A percentile compares a stretch with the other conserved stretches of the same genome.
These are phyloP conservation scores for Diddensiella santjacobensis DNA, from an alignment of 805 yeast genomes.

Conservation along the genomic window DNA sequence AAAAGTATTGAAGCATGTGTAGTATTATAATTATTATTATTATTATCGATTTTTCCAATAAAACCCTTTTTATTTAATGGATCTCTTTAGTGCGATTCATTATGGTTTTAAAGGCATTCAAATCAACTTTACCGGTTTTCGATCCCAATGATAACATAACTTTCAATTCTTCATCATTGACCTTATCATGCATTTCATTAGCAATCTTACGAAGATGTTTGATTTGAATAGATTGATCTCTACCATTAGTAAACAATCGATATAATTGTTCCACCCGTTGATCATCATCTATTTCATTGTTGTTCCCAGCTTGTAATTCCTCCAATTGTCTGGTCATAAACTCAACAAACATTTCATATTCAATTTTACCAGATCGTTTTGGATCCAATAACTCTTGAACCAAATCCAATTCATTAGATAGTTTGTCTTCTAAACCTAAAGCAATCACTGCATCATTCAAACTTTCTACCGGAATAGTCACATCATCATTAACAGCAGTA, in stretches of 20 bases:
- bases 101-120: conserved; percentile 26
- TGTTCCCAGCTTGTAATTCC: background rate
- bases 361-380: conserved; percentile 26
- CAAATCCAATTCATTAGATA: conserved; percentile 16
- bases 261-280: conserved; percentile 15
- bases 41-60: background rate
- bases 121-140: conserved; percentile 12
- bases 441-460: conserved; percentile 28
- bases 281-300: conserved; percentile 6
- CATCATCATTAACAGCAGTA: conserved; percentile 20
- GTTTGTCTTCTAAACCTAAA: conserved; percentile 25
- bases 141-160: conserved; percentile 30
- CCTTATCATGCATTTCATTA: conserved; percentile 26
- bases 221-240: conserved; percentile 24
- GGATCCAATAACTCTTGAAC: conserved; percentile 24
- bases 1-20: background rate
- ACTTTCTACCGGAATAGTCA: conserved; percentile 20
- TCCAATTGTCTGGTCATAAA: conserved; percentile 18
- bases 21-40: background rate
- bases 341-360: conserved; percentile 29
- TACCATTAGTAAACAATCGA: conserved; percentile 19
- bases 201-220: conserved; percentile 27
- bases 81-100: too few relatives aligned
- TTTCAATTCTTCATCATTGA: conserved; percentile 28
- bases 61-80: too few relatives aligned